Base-by-base conservation (phyloP, 768 basidiomycete species). In the Mycena galopus region DNA sequence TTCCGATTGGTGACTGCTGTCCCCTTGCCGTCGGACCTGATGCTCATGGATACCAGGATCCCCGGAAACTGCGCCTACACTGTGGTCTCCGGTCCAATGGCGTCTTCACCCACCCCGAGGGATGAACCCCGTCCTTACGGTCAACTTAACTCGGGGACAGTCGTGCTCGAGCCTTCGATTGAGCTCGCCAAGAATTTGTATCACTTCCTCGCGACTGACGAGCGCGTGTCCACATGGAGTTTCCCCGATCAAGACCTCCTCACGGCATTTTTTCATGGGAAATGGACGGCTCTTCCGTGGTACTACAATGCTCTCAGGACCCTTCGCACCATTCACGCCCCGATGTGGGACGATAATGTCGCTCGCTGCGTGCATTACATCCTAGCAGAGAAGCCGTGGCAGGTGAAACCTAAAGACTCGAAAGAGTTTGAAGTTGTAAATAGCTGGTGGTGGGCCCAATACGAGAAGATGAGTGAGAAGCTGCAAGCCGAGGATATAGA, bases 241-340 rank as follows among this genome's bases (percentile, higher is more conserved):
- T 98, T 98, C 80, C 92, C 96, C 1, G 97, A 99, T 81, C 97
- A 99, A 81, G 97, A 99, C 76, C 87, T 98, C 35, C 89, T 98
- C 35, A 88, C 96, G 1, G 88, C 87, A 35, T 89, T 91, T 78
- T 99, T 97, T 85, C 81, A 86, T 66, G 93, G 92, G 21, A 90
- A 81, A 79, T 96, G 95, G 94, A 87, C 85, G 64, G 92, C 94
- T 6, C 82, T 97, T 47, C 89, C 92, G 1, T 98, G 94, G 91
- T 91, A 91, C 72, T 97, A 96, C 81, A 99, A 99, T 77, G 96
- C 96, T 0, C 86, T 99, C 73, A 96, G 96, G 83, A 94, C 96
- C n/a, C 81, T 96, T 76, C 88, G 93, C 55, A 78, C 85, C 35
- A 86, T 91, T 44, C 98, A 99, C 81, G 81, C 87, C 42, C 79